Conservation (phyloP, 441 rosid genomes). For the Bocquillonia castaneifolia region DNA sequence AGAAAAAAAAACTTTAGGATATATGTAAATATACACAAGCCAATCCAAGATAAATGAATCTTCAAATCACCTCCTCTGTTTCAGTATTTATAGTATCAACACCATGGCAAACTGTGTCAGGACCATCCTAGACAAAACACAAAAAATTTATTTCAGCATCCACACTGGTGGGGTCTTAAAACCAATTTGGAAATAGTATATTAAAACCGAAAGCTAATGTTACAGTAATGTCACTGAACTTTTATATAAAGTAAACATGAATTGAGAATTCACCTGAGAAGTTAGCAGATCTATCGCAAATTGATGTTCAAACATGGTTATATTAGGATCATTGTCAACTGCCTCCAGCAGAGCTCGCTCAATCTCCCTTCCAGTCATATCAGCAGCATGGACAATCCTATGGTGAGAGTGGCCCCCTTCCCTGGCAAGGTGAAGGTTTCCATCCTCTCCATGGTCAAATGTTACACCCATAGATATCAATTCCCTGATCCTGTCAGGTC, state of each 20-base stretch:
- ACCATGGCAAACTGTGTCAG: conserved; percentile 74
- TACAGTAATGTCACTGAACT: background rate
- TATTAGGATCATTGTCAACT: conserved; percentile 69
- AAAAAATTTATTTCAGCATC: conserved; percentile 17
- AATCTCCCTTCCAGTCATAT: conserved; percentile 97
- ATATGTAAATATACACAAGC: conserved; percentile 14
- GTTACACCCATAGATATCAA: conserved; percentile 90
- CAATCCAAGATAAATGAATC: conserved; percentile 2
- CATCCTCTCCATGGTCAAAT: conserved; percentile 90
- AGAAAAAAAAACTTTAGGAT: conserved; percentile 9
- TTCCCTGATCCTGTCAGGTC: conserved; percentile 89
- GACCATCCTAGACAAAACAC: conserved; percentile 54
- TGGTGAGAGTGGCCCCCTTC: conserved; percentile 96
- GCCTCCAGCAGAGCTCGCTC: conserved; percentile 90
- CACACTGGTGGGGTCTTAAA: background rate
- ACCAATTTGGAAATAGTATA: background rate
- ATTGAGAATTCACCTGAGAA: conserved; percentile 51
- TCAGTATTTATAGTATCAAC: conserved; percentile 81
- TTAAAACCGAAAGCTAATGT: background rate
- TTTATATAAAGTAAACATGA: background rate
- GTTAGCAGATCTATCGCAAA: conserved; percentile 91
- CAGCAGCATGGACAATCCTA: conserved; percentile 96
- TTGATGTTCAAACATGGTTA: conserved; percentile 75
- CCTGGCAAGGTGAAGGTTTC: conserved; percentile 91
- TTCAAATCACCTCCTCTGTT: conserved; percentile 63